phyloP scores from a whole-genome alignment of 345 rosid species.

The Isatis tinctoria region DNA sequence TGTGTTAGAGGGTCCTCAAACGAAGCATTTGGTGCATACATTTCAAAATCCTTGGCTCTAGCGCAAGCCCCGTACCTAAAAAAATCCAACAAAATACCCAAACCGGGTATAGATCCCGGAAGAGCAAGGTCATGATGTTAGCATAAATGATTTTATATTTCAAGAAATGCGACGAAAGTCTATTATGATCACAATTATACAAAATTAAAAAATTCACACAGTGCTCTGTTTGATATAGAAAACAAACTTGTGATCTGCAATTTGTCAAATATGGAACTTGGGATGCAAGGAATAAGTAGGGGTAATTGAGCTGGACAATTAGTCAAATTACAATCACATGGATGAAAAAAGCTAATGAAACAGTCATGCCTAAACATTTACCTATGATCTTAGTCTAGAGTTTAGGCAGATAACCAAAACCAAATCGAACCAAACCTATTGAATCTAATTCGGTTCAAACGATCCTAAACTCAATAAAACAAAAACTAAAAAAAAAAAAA shows the following conservation, averaged over 20 bases:
- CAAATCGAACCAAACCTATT: neutral
- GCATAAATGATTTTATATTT: neutral
- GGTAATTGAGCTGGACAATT: neutral
- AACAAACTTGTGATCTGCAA: neutral
- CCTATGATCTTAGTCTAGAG: neutral
- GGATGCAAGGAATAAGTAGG: neutral
- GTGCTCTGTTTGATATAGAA: neutral
- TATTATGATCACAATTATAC: neutral
- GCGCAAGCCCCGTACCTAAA: constrained; percentile 69
- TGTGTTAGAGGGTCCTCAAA: constrained; percentile 94
- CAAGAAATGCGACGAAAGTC: neutral
- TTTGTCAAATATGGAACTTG: neutral
- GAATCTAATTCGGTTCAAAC: neutral
- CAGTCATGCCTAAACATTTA: too few relatives aligned
- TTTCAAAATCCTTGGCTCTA: constrained; percentile 62
- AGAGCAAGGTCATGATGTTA: too few relatives aligned
- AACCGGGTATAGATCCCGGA: neutral
- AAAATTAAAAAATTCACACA: neutral
- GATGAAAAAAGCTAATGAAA: neutral
- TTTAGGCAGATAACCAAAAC: neutral
- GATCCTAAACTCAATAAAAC: neutral
- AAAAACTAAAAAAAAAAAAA: neutral
- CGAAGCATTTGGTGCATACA: constrained; percentile 73
- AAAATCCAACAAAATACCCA: neutral
- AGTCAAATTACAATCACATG: neutral